Base-by-base conservation (phyloP, 352 stramenopile genomes). In the Plasmopara muralis region DNA sequence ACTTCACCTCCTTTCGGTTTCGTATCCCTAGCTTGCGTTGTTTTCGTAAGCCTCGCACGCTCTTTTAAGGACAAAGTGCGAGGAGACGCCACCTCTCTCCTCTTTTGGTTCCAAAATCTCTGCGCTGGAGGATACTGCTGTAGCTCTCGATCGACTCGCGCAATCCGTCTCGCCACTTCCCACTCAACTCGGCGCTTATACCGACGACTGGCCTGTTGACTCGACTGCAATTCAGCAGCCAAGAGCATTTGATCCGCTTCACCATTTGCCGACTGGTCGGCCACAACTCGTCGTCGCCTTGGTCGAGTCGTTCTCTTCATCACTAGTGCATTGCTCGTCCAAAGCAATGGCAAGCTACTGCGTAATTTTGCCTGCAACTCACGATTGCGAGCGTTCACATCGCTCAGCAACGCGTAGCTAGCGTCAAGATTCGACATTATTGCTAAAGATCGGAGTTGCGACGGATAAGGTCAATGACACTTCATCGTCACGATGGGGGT, bases 101-200 rank as follows among this genome's bases (percentile, higher is more conserved):
- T 74, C 60, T 25, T 65, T 34, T 72, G 68, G 30, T 85, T 71
- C 78, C 75, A 89, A 35, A 77, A 87, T 6, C 78, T 65, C 34
- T 85, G 65, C 2, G 50, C 50, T 20, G 57, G 68, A 5, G 76
- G 70, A 51, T 78, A 62, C 30, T 62, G 63, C 46, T 64, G 64
- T 60, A 87, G 55, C 46, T 87, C 76, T 10, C 74, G 60, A 16
- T 87, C 76, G 14, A 89, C 72, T 5, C 79, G 74, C 2, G 79
- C 79, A 40, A 87, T 87, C 6, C 79, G 70, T 51, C 73, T 72
- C 39, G 79, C 59, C 25, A 89, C 74, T 61, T 89, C 79, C 79
- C 76, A 89, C 46, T 86, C 74, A 46, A 89, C 38, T 14, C 70
- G 65, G 0, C 68, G 53, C 31, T 65, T 72, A 49, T 70, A 67